Base-by-base conservation (phyloP, 805 yeast species). In the Danielia reshetovae region DNA sequence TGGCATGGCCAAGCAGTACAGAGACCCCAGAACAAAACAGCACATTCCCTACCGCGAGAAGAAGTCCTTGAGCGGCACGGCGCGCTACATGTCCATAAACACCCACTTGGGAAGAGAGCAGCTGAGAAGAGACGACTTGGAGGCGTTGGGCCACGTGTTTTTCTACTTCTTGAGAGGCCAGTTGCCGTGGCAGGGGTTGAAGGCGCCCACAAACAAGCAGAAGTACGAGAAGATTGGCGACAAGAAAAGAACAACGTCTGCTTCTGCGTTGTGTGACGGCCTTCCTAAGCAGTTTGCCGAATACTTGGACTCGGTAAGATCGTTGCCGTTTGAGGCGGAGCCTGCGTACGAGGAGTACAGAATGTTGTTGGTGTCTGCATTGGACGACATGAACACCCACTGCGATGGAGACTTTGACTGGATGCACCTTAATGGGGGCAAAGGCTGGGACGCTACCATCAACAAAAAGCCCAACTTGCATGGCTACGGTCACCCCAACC, bases 101-200 rank as follows among this genome's bases (percentile, higher is more conserved):
- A 90, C 98, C 23, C 98, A 90, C 65, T 70, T 93, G 59, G 98
- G 98, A 36, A 85, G 90, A 49, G 98, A 90, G 60, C 98, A 90
- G 65, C 80, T 88, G 51, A 80, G 98, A 68, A 79, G 98, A 60
- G 98, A 90, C 63, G 98, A 90, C 60, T 74, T 90, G 51, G 98
- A 93, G 66, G 81, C 93, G 42, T 74, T 90, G 54, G 97, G 96
- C 32, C 90, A 90, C 57, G 97, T 90, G 35, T 72, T 93, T 51
- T 85, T 90, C 50, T 90, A 90, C 65, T 93, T 90, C 59, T 84
- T 95, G 62, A 79, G 95, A 39, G 97, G 98, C 28, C 84, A 95
- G 12, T 76, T 90, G 52, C 98, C 98, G 35, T 90, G 98, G 98
- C 98, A 90, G 65, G 98, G 98, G 4, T 75, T 90, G 54, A 88